Base-by-base conservation (phyloP, 1,284 basidiomycete genomes). In the Sporisorium graminicola region DNA sequence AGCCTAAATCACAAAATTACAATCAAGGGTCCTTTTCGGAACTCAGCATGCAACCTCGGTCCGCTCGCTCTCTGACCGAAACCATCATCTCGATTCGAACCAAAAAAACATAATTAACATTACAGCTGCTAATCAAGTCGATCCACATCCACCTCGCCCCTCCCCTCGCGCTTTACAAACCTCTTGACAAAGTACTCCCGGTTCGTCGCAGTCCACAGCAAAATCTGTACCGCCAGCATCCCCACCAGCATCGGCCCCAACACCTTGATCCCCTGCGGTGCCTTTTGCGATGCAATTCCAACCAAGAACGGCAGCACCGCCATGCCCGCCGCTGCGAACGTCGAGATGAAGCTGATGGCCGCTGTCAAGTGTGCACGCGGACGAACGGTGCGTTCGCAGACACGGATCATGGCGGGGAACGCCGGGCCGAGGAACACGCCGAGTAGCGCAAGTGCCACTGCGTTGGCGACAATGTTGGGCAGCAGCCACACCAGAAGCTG, bases 401-500 rank as follows among this genome's bases (percentile, higher is more conserved):
- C 51, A 20, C 58, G 29, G 47, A 78, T 66, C 62, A 81, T 66
- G 54, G 74, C 74, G 4, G 75, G 75, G 59, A 79, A 80, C 12
- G 68, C 64, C 5, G 79, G 79, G 0, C 79, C 79, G 5, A 81
- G 57, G 22, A 73, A 70, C 26, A 81, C 35, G 26, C 79, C 79
- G 29, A 72, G 61, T 40, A 81, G 20, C 1, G 79, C 77, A 12
- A 78, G 31, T 2, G 77, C 59, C 2, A 81, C 74, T 8, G 70
- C 79, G 24, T 74, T 79, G 22, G 74, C 70, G 12, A 79, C 57
- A 13, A 81, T 52, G 54, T 71, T 65, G 44, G 79, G 79, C 9
- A 81, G 59, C 13, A 77, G 31, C 79, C 79, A 81, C 3, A 79
- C 59, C 10, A 81, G 37, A 13, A 79, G 51, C 42, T 81, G 74